phyloP scores from a whole-genome alignment of 805 yeast species.

The Candida xyloterini region DNA sequence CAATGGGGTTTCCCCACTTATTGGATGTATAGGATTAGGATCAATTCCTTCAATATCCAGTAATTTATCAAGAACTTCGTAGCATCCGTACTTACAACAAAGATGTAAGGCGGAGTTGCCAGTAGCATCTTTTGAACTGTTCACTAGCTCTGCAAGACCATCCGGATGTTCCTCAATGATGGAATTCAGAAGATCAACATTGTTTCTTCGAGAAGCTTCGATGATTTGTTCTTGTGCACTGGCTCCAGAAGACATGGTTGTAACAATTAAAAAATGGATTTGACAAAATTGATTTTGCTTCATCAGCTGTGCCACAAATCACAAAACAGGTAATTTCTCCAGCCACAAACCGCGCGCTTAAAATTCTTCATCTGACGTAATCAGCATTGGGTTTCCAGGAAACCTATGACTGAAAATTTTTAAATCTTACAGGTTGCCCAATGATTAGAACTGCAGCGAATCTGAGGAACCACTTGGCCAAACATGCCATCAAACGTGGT shows the following conservation, averaged over 20 bases:
- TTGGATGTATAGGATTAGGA: constrained; percentile 71
- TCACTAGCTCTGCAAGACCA: constrained; percentile 50
- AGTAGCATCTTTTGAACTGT: constrained; percentile 68
- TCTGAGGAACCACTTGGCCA: constrained; percentile 24
- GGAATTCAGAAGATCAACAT: constrained; percentile 64
- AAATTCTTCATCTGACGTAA: constrained; percentile 7
- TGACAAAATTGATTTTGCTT: neutral
- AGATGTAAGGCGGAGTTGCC: constrained; percentile 82
- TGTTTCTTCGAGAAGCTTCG: constrained; percentile 87
- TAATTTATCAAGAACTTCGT: constrained; percentile 77
- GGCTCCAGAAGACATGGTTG: constrained; percentile 52
- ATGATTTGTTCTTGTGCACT: constrained; percentile 72
- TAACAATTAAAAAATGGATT: neutral
- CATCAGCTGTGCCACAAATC: neutral
- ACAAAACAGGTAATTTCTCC: constrained; percentile 14
- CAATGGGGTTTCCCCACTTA: constrained; percentile 83
- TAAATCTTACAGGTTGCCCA: constrained; percentile 11
- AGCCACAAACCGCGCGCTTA: constrained; percentile 17
- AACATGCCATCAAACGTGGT: constrained; percentile 21
- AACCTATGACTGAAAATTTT: constrained; percentile 10
- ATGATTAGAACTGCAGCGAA: constrained; percentile 8
- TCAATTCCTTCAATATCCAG: constrained; percentile 90
- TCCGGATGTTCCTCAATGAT: constrained; percentile 44
- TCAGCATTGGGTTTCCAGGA: neutral
- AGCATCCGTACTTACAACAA: constrained; percentile 77